Conservation (phyloP, 202 grass and related monocot genomes). For the Tripidium arundinaceum region DNA sequence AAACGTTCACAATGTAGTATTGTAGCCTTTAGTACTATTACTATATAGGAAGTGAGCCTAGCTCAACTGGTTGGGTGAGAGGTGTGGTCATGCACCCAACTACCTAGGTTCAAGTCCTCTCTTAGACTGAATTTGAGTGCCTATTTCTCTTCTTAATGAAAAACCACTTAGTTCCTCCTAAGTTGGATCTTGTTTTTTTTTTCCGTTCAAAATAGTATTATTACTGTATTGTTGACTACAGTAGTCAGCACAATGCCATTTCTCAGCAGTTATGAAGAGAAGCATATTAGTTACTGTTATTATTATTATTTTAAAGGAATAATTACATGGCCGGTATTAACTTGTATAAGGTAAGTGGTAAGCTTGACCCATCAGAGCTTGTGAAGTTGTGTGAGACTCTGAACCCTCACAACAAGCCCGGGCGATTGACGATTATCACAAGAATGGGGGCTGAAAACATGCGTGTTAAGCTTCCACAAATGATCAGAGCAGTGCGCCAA, state of each 20-base stretch:
- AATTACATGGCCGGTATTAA: neutral
- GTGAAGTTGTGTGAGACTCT: slow-evolving; percentile 65
- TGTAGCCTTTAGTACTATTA: neutral
- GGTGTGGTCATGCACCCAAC: too few species aligned
- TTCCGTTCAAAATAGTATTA: too few species aligned
- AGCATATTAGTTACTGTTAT: neutral
- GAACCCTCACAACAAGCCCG: slow-evolving; percentile 69
- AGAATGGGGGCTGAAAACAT: slow-evolving; percentile 76
- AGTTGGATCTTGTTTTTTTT: too few species aligned
- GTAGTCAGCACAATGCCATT: neutral
- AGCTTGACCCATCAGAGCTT: slow-evolving; percentile 66
- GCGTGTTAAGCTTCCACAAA: slow-evolving; percentile 54
- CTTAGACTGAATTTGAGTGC: too few species aligned
- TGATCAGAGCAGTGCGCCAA: slow-evolving; percentile 61
- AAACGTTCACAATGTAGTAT: neutral
- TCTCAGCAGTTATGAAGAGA: neutral
- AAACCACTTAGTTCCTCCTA: too few species aligned
- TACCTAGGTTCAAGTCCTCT: too few species aligned
- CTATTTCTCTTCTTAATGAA: too few species aligned
- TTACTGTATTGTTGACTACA: neutral
- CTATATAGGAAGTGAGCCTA: too few species aligned
- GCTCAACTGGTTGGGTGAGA: too few species aligned
- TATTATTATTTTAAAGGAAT: neutral
- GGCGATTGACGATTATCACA: slow-evolving; percentile 70
- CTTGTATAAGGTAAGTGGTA: slow-evolving; percentile 61